A percentile compares a stretch with the other conserved stretches of the same genome.
phyloP scores from a whole-genome alignment of 306 rosid species.

The Psophocarpus tetragonolobus region DNA sequence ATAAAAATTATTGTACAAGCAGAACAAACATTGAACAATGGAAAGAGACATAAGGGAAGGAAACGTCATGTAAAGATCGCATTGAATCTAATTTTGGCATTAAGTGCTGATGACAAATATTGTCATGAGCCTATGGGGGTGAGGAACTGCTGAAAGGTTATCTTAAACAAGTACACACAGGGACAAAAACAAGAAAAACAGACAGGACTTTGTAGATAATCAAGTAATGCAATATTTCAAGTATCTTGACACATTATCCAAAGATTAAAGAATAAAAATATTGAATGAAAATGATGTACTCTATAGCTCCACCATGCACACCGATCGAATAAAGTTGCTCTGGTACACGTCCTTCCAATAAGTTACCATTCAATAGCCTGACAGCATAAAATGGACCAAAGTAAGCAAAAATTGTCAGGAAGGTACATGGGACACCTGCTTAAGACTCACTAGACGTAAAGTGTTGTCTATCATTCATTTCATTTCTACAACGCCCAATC shows the following conservation, averaged over 20 bases:
- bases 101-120: constrained; percentile 9
- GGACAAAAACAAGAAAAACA: neutral
- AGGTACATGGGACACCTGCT: neutral
- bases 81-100: constrained; percentile 14
- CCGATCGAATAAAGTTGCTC: constrained; percentile 82
- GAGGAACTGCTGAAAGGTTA: constrained; percentile 15
- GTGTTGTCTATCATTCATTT: neutral
- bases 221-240: neutral
- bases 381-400: constrained; percentile 28
- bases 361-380: constrained; percentile 85
- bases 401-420: neutral
- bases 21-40: neutral
- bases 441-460: constrained; percentile 1
- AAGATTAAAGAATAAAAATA: constrained; percentile 5
- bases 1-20: constrained; percentile 1
- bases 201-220: neutral
- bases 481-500: constrained; percentile 9
- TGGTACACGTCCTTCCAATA: constrained; percentile 83
- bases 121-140: neutral
- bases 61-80: neutral
- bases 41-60: neutral
- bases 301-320: constrained; percentile 95
- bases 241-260: neutral
- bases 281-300: constrained; percentile 55
- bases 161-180: neutral